Evolutionary conservation across 2,329 filamentous ascomycete species (phyloP), one percentile per base, ranked within the genome.

Genomic region (Zymoseptoria pseudotritici): DNA sequence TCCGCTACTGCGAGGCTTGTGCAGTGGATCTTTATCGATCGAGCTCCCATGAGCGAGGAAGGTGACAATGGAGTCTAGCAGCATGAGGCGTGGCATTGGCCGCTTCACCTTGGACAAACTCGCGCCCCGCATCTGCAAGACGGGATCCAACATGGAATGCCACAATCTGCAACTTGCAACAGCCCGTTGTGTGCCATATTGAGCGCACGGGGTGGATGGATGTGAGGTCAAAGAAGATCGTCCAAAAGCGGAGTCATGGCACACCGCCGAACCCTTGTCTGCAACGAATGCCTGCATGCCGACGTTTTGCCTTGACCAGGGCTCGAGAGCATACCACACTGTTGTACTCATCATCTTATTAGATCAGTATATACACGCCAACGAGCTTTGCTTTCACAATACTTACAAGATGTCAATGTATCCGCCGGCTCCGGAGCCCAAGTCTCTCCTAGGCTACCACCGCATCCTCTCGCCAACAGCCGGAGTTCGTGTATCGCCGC

Each of bases 391-490:
- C 26, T 29, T 29, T 29, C 8, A 29, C 17, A 8, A 24, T 21
- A n/a, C 50, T 21, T 19, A 22, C 42, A 61, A 24, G 5, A 61
- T 61, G 59, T 58, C 59, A 10, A 31, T 61, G 11, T 61, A 58
- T 24, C 60, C 61, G 19, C 68, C 66, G 53, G 65, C 69, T 29
- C 66, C 70, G 4, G 63, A 67, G 42, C 73, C 74, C 4, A 69
- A 68, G 53, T 76, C 71, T 57, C 70, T 76, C 5, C 75, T 83
- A 36, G 81, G 79, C 56, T 79, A 77, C 65, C 80, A 83, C 66
- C 77, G 80, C 21, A 72, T 82, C 13, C 74, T 83, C 3, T 75
- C 80, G 0, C 79, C 81, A 1, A 76, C 75, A 0, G 81, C 80
- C 0, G 78, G 75, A 21, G 75, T 83, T 8, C 76, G 78, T 55